These are phyloP conservation scores for Lasiodiplodia sp. DNA, from an alignment of 2,329 filamentous ascomycete species.

Conservation along the genomic window DNA sequence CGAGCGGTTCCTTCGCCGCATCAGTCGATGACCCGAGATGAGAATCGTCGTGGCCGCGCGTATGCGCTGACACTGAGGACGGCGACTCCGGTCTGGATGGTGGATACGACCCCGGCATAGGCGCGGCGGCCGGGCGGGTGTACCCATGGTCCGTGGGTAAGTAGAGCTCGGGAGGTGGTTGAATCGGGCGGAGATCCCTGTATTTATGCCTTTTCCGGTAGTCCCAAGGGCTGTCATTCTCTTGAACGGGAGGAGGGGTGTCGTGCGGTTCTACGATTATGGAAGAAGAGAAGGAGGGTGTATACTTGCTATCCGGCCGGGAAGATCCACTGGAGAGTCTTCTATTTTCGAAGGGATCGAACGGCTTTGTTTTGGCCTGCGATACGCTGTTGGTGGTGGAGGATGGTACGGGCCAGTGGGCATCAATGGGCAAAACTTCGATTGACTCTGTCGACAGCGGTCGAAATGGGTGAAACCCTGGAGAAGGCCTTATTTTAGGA, in stretches of 20 bases:
- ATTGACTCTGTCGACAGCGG: background rate
- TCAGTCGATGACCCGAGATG: background rate
- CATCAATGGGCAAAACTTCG: background rate
- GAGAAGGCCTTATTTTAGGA: background rate
- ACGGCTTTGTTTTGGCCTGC: background rate
- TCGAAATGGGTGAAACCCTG: background rate
- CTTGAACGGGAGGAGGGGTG: background rate
- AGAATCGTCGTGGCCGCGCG: background rate
- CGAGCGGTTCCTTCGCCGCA: background rate
- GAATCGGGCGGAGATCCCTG: background rate
- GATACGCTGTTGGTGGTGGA: background rate
- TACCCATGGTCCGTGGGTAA: background rate
- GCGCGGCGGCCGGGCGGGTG: background rate
- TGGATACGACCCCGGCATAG: background rate
- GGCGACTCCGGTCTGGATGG: background rate
- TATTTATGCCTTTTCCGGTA: background rate
- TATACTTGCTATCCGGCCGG: background rate
- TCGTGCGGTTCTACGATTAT: background rate
- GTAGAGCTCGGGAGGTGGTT: background rate
- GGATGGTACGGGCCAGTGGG: background rate
- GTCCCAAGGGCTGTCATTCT: background rate
- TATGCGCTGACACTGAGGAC: background rate
- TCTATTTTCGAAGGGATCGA: background rate
- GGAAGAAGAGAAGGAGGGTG: background rate
- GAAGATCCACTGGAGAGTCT: background rate